These are phyloP conservation scores for Curvularia eragrostidis DNA, from an alignment of 2,329 filamentous ascomycete species.

Conservation along the genomic window DNA sequence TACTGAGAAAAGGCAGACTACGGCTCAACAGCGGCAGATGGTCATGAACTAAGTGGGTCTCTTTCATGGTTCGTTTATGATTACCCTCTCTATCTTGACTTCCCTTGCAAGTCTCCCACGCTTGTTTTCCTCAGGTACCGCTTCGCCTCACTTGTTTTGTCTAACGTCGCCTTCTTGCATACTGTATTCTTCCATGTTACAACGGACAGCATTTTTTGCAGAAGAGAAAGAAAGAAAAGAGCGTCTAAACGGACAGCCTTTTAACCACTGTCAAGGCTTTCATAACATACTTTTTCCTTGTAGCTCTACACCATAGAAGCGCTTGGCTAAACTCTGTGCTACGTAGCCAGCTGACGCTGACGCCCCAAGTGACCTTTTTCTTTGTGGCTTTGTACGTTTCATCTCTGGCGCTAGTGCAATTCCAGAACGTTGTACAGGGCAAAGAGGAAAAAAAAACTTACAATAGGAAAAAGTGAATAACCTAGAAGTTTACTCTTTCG, in stretches of 20 bases:
- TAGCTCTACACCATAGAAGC: neutral
- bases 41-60: constrained; percentile 6
- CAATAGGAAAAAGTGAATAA: no score
- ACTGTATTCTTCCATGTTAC: no score
- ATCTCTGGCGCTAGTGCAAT: neutral
- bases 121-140: neutral
- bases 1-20: constrained; percentile 19
- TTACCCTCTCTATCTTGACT: neutral
- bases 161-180: no score
- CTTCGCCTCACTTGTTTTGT: neutral
- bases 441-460: no score
- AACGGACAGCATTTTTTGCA: no score
- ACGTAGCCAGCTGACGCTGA: neutral
- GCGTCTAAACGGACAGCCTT: neutral
- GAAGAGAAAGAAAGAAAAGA: neutral
- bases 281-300: neutral
- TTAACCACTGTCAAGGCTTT: neutral
- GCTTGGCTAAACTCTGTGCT: neutral
- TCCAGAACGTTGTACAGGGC: no score
- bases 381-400: neutral
- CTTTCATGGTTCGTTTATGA: constrained; percentile 8
- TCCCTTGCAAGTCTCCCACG: neutral
- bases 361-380: neutral
- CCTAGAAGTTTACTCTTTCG: no score
- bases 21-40: constrained; percentile 29